A percentile compares a stretch with the other conserved stretches of the same genome.
Conservation (phyloP, 1,284 basidiomycete species). For the Ustilago nuda region DNA sequence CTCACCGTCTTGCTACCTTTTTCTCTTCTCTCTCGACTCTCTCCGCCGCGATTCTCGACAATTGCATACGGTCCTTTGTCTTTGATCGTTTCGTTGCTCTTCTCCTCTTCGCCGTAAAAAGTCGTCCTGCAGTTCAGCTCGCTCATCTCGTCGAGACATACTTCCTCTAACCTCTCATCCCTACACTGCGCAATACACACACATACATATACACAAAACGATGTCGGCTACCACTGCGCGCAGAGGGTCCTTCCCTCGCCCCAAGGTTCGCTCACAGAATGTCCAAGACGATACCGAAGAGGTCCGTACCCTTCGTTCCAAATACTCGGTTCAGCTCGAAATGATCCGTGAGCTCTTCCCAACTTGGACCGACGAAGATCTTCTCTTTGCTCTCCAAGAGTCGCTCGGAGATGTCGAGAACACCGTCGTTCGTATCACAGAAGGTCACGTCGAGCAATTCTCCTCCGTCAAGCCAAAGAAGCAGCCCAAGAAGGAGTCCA, state of each 20-base stretch:
- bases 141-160: conserved; percentile 21
- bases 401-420: conserved; percentile 79
- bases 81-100: conserved; percentile 10
- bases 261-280: conserved; percentile 49
- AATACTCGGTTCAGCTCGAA: conserved; percentile 70
- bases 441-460: conserved; percentile 86
- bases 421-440: conserved; percentile 81
- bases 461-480: conserved; percentile 87
- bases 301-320: conserved; percentile 61
- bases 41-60: conserved; percentile 29
- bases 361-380: conserved; percentile 81
- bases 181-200: conserved; percentile 4
- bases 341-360: conserved; percentile 83
- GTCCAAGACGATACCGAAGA: conserved; percentile 67
- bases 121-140: conserved; percentile 33
- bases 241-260: conserved; percentile 55
- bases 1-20: conserved; percentile 13
- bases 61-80: conserved; percentile 33
- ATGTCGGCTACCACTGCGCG: conserved; percentile 56
- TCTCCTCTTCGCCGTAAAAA: conserved; percentile 12
- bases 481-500: conserved; percentile 66
- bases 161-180: conserved; percentile 7
- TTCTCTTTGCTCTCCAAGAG: conserved; percentile 80
- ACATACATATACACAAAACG: conserved; percentile 34
- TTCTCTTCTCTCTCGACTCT: conserved; percentile 13